These are phyloP conservation scores for Lasiosphaeria hispida DNA, from an alignment of 495 filamentous ascomycete genomes.

Conservation along the genomic window DNA sequence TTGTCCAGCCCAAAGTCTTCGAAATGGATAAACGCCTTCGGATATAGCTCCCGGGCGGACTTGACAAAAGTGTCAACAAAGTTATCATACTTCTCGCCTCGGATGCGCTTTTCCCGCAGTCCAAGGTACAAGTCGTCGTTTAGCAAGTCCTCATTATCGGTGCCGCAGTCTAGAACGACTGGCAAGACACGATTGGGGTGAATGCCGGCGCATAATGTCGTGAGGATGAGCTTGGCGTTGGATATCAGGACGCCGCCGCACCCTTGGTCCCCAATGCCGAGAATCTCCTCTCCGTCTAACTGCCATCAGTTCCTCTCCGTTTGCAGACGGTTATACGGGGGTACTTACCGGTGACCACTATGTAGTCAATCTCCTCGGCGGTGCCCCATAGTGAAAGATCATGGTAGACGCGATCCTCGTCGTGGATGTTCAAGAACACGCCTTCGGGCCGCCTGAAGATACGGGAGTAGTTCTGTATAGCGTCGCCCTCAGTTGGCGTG, in stretches of 20 bases:
- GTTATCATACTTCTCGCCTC: conserved; percentile 73
- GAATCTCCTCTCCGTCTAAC: conserved; percentile 59
- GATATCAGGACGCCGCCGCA: conserved; percentile 84
- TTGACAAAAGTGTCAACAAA: conserved; percentile 76
- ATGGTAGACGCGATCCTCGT: conserved; percentile 56
- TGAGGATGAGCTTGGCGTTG: conserved; percentile 77
- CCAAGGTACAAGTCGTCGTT: conserved; percentile 83
- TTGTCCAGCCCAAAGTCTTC: conserved; percentile 60
- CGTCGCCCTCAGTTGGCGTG: conserved; percentile 89
- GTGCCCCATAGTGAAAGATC: conserved; percentile 65
- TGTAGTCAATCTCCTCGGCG: conserved; percentile 78
- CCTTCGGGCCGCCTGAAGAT: conserved; percentile 75
- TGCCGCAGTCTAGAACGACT: conserved; percentile 85
- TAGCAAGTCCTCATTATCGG: conserved; percentile 73
- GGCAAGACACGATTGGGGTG: conserved; percentile 77
- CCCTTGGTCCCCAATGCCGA: conserved; percentile 91
- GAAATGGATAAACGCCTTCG: conserved; percentile 82
- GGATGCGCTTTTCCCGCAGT: conserved; percentile 59
- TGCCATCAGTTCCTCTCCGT: conserved; percentile 55
- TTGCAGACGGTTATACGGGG: conserved; percentile 7
- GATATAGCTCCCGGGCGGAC: conserved; percentile 64
- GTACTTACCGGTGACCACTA: conserved; percentile 71
- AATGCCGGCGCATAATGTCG: conserved; percentile 81
- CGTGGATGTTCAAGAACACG: conserved; percentile 57
- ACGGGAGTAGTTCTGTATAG: conserved; percentile 80